Evolutionary conservation across 257 asterid species (phyloP).

Genomic region (Fraxinus anomala): DNA sequence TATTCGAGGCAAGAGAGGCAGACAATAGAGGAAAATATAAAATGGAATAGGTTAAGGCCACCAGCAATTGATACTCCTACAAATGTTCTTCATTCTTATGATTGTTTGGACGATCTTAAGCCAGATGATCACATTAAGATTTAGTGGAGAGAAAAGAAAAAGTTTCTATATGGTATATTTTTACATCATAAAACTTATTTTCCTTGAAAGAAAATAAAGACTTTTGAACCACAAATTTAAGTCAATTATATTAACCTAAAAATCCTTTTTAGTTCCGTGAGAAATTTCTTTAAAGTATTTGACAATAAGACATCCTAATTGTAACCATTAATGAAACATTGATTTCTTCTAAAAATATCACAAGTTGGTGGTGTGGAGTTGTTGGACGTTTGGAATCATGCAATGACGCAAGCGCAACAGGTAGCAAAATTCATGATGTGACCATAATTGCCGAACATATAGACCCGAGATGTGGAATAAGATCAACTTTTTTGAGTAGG

Average conservation of each 20-base stretch:
- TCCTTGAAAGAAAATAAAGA: too few species aligned
- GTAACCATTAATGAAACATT: constrained; percentile 35
- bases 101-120: constrained; percentile 64
- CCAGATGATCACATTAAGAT: constrained; percentile 90
- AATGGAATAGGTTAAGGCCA: constrained; percentile 76
- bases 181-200: too few species aligned
- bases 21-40: constrained; percentile 68
- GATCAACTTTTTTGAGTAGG: too few species aligned
- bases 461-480: too few species aligned
- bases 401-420: constrained; percentile 13
- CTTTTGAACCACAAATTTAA: too few species aligned
- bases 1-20: constrained; percentile 64
- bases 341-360: constrained; percentile 21
- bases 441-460: too few species aligned
- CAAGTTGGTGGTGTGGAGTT: constrained; percentile 99
- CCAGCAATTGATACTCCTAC: constrained; percentile 61
- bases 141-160: constrained; percentile 84
- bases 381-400: constrained; percentile 88
- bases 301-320: constrained; percentile 28
- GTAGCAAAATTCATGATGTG: too few species aligned
- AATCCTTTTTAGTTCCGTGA: too few species aligned
- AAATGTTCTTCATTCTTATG: constrained; percentile 58
- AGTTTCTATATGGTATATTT: constrained; percentile 71
- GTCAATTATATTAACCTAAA: too few species aligned
- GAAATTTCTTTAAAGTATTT: neutral